Percentiles rank a stretch among this genome's conserved stretches.
phyloP scores from a whole-genome alignment of 768 basidiomycete genomes.

The Pisolithus marmoratus region DNA sequence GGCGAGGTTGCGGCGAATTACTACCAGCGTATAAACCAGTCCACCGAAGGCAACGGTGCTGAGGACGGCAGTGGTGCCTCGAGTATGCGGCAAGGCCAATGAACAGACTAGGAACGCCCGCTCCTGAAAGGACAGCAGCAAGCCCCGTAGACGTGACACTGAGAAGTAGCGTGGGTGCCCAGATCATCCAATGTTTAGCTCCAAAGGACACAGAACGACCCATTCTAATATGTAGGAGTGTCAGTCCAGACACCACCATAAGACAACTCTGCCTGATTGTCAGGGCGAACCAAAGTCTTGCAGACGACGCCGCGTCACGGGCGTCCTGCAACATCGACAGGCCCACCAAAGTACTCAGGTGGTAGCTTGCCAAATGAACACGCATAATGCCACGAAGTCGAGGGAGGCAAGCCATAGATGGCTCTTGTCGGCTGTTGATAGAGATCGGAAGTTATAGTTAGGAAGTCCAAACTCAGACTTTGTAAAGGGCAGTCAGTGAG shows the following conservation, averaged over 20 bases:
- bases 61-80: constrained; percentile 40
- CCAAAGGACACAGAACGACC: constrained; percentile 68
- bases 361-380: constrained; percentile 67
- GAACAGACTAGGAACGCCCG: constrained; percentile 50
- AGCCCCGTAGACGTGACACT: constrained; percentile 51
- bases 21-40: constrained; percentile 55
- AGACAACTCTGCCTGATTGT: constrained; percentile 67
- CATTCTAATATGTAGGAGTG: constrained; percentile 65
- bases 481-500: no score
- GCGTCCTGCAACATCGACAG: constrained; percentile 38
- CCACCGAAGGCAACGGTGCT: constrained; percentile 52
- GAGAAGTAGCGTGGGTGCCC: constrained; percentile 57
- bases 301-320: constrained; percentile 46
- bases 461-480: constrained; percentile 64
- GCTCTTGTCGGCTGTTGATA: constrained; percentile 64
- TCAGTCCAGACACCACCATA: constrained; percentile 52
- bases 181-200: constrained; percentile 66
- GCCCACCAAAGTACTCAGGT: constrained; percentile 43
- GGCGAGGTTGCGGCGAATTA: constrained; percentile 60
- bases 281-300: constrained; percentile 63
- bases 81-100: constrained; percentile 57
- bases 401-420: constrained; percentile 70
- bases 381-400: constrained; percentile 54
- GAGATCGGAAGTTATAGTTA: constrained; percentile 47
- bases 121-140: constrained; percentile 51